Percentiles rank a stretch among this genome's conserved stretches.
Conservation (phyloP, 1,284 basidiomycete species). For the Laetiporus sulphureus region DNA sequence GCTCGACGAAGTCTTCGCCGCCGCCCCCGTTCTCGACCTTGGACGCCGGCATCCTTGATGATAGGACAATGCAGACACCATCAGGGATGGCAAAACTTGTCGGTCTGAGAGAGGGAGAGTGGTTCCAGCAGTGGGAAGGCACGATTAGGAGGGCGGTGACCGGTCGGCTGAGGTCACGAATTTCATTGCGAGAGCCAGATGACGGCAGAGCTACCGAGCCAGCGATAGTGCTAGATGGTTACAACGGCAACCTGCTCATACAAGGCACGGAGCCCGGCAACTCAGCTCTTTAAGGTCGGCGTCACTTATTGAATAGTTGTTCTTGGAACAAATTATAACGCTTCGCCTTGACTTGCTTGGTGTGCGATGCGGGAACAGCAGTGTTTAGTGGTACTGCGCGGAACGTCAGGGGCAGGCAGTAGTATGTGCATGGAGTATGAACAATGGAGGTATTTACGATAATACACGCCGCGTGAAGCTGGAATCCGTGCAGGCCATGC, state of each 20-base stretch:
- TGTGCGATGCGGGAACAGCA: too few relatives aligned
- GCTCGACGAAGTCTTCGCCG: too few relatives aligned
- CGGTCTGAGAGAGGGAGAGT: constrained; percentile 66
- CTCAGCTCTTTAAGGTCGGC: too few relatives aligned
- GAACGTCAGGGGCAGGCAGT: too few relatives aligned
- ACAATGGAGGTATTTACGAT: constrained; percentile 1
- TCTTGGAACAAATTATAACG: too few relatives aligned
- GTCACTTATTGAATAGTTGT: too few relatives aligned
- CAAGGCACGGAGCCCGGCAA: too few relatives aligned
- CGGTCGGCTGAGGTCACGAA: constrained; percentile 20
- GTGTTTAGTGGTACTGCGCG: too few relatives aligned
- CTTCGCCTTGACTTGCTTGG: too few relatives aligned
- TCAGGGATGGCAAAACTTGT: constrained; percentile 32
- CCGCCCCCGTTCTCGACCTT: constrained; percentile 14
- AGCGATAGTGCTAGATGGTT: constrained; percentile 27
- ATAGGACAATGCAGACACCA: constrained; percentile 24
- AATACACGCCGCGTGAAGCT: neutral
- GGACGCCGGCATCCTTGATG: constrained; percentile 7
- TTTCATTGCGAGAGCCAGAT: constrained; percentile 22
- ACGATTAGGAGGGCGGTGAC: constrained; percentile 38
- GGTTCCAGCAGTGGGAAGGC: constrained; percentile 72
- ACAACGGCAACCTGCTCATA: too few relatives aligned
- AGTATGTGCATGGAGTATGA: too few relatives aligned
- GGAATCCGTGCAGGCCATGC: neutral
- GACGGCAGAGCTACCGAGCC: constrained; percentile 7